A percentile compares a stretch with the other conserved stretches of the same genome.
phyloP scores from a whole-genome alignment of 805 yeast genomes.

The Monosporozyma aerobia region DNA sequence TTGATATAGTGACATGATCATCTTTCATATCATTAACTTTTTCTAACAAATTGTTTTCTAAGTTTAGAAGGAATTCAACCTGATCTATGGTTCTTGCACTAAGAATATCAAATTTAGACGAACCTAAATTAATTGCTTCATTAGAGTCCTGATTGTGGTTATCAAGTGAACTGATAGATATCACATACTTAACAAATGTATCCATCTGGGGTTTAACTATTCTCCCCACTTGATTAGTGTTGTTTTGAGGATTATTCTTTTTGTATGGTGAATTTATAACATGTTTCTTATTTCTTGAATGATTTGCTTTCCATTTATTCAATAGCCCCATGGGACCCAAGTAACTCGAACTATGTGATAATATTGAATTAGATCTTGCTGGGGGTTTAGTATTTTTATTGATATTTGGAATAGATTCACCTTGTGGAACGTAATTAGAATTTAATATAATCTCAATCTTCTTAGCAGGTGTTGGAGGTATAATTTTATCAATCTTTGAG shows the following conservation, averaged over 20 bases:
- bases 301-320: conserved; percentile 26
- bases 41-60: conserved; percentile 33
- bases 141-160: conserved; percentile 7
- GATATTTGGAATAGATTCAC: not conserved
- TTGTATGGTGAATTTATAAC: not conserved
- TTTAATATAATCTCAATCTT: conserved; percentile 41
- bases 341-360: conserved; percentile 2
- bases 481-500: conserved; percentile 36
- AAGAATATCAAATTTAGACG: conserved; percentile 48
- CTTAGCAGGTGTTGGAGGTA: conserved; percentile 63
- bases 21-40: conserved; percentile 1
- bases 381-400: not conserved
- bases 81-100: conserved; percentile 68
- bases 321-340: conserved; percentile 22
- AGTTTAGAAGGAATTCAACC: conserved; percentile 44
- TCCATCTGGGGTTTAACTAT: conserved; percentile 26
- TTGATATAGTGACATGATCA: not conserved
- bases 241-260: conserved; percentile 5
- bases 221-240: conserved; percentile 12
- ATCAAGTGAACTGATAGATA: conserved; percentile 29
- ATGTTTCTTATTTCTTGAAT: conserved; percentile 5
- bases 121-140: conserved; percentile 5
- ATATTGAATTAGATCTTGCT: not conserved
- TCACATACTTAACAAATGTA: conserved; percentile 30
- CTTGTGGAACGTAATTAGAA: conserved; percentile 22